A percentile compares a stretch with the other conserved stretches of the same genome.
phyloP scores from a whole-genome alignment of 2,329 filamentous ascomycete species.

The Cercospora berteroae region DNA sequence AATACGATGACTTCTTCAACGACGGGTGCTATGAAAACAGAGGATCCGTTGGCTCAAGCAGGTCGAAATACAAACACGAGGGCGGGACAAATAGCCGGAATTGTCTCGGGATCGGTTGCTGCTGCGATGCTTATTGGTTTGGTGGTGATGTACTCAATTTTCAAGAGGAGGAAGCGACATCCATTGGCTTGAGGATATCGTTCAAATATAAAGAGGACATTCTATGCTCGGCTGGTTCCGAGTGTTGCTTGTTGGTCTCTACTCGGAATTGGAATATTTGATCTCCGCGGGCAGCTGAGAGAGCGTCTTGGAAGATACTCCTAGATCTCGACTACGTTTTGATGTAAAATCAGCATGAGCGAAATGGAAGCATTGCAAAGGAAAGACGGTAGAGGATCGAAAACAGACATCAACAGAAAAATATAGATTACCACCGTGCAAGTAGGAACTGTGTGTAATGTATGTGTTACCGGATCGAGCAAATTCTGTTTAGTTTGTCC shows the following conservation, averaged over 20 bases:
- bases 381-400: background rate
- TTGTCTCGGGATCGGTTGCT: conserved; percentile 1
- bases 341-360: background rate
- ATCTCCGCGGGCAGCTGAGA: background rate
- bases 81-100: background rate
- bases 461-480: background rate
- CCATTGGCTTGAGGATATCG: background rate
- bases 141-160: background rate
- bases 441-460: background rate
- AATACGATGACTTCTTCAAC: background rate
- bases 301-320: background rate
- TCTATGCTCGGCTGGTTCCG: background rate
- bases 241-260: background rate
- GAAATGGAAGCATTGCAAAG: background rate
- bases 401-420: background rate
- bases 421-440: background rate
- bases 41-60: background rate
- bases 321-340: background rate
- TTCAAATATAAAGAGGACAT: background rate
- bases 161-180: background rate
- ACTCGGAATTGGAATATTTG: background rate
- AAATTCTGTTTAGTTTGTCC: background rate
- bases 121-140: background rate
- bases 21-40: background rate
- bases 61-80: background rate